These are phyloP conservation scores for Marchantia polymorpha DNA, from an alignment of 225 moss, liverwort and hornwort species.

Conservation along the genomic window DNA sequence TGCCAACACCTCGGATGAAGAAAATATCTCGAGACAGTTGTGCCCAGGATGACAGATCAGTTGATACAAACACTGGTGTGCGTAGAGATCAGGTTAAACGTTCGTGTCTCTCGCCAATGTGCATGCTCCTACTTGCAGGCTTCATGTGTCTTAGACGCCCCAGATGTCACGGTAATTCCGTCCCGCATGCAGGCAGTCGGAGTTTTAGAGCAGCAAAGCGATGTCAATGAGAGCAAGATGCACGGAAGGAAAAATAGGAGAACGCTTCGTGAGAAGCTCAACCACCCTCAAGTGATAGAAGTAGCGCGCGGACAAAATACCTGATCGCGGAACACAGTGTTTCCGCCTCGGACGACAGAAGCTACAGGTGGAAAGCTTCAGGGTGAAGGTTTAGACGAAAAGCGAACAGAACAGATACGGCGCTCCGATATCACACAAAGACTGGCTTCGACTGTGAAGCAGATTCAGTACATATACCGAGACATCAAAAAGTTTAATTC, in stretches of 20 bases:
- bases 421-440: too few relatives aligned
- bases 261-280: background rate
- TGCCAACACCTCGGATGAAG: background rate
- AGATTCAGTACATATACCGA: too few relatives aligned
- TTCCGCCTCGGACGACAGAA: background rate
- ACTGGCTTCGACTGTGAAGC: too few relatives aligned
- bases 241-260: background rate
- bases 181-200: background rate
- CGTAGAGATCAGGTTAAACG: background rate
- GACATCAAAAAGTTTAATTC: too few relatives aligned
- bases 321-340: background rate
- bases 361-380: background rate
- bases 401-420: too few relatives aligned
- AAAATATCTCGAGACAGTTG: background rate
- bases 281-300: background rate
- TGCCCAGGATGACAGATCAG: background rate
- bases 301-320: background rate
- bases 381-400: background rate
- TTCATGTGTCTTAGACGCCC: background rate
- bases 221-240: background rate
- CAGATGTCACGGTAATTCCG: background rate
- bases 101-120: background rate
- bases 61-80: background rate
- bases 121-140: background rate
- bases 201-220: background rate